Evolutionary conservation across 2,329 filamentous ascomycete genomes (phyloP).

Genomic region (Penicillium olsonii): DNA sequence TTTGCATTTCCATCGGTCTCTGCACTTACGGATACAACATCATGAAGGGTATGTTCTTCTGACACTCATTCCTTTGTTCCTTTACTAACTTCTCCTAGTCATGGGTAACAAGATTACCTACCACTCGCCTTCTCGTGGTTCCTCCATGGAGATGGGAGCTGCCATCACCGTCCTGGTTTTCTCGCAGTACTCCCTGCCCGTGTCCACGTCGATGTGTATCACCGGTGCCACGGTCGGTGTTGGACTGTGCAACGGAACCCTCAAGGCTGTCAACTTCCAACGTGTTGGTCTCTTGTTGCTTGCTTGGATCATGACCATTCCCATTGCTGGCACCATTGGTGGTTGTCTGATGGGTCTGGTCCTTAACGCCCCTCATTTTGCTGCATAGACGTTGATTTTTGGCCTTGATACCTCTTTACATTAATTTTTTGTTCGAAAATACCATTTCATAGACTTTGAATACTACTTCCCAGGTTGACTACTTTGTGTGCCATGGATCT

Average conservation of each 20-base stretch:
- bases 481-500: no score
- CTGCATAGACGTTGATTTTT: not conserved
- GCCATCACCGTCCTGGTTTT: slow-evolving; percentile 75
- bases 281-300: slow-evolving; percentile 67
- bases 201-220: slow-evolving; percentile 78
- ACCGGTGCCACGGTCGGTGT: slow-evolving; percentile 78
- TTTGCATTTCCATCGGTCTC: slow-evolving; percentile 66
- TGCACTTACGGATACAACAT: slow-evolving; percentile 81
- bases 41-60: slow-evolving; percentile 65
- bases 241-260: slow-evolving; percentile 71
- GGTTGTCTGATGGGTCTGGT: slow-evolving; percentile 55
- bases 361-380: slow-evolving; percentile 62
- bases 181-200: slow-evolving; percentile 72
- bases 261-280: slow-evolving; percentile 75
- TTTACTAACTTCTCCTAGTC: slow-evolving; percentile 47
- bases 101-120: slow-evolving; percentile 82
- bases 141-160: slow-evolving; percentile 78
- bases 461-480: no score
- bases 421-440: not conserved
- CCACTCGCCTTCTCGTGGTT: slow-evolving; percentile 61
- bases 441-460: not conserved
- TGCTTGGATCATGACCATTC: slow-evolving; percentile 68
- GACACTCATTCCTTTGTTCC: not conserved
- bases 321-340: slow-evolving; percentile 60
- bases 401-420: not conserved